Conservation (phyloP, 2,329 filamentous ascomycete species). For the Thermothelomyces thermophilus region DNA sequence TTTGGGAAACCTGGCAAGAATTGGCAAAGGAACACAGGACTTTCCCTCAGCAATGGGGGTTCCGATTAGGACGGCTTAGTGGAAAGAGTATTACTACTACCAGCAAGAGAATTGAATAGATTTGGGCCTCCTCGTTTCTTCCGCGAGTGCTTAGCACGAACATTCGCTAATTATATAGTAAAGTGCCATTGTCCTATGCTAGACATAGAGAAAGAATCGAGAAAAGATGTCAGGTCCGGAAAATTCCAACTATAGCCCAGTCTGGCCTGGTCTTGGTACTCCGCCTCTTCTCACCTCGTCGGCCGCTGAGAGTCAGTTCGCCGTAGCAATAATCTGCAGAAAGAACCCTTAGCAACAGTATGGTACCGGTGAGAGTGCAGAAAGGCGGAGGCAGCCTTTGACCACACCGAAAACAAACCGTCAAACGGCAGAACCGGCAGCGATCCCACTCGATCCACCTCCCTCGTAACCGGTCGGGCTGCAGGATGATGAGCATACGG, state of each 20-base stretch:
- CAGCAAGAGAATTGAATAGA: too few species aligned
- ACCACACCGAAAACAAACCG: not conserved
- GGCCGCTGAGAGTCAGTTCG: not conserved
- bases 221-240: too few species aligned
- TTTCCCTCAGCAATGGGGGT: constrained; percentile 16
- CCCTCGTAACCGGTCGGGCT: constrained; percentile 1
- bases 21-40: constrained; percentile 15
- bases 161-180: too few species aligned
- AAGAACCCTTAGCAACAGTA: not conserved
- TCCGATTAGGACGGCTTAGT: not conserved
- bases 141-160: too few species aligned
- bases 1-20: constrained; percentile 1
- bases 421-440: constrained; percentile 15
- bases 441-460: constrained; percentile 18
- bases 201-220: not conserved
- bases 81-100: not conserved
- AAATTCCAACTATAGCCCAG: not conserved
- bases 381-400: not conserved
- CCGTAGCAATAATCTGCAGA: not conserved
- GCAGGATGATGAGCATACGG: constrained; percentile 1
- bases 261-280: not conserved
- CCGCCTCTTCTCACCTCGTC: not conserved
- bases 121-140: too few species aligned
- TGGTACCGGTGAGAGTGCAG: not conserved
- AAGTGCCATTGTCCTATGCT: too few species aligned